A percentile compares a stretch with the other conserved stretches of the same genome.
Evolutionary conservation across 164 flowering plant genomes (phyloP).

Genomic region (grape (Vitis vinifera)): ASM3070453v1 NC_081820.1:24337501-24338000

Average conservation of each 20-base stretch:
- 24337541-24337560: no score
- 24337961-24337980: conserved; percentile 94
- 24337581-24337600: neutral
- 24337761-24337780: neutral
- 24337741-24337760: neutral
- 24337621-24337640: neutral
- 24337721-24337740: neutral
- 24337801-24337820: no score
- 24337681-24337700: neutral
- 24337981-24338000: conserved; percentile 60
- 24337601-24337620: neutral
- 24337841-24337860: neutral
- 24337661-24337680: neutral
- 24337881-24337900: conserved; percentile 28
- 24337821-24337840: no score
- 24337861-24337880: neutral
- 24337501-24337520: no score
- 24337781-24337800: neutral
- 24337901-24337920: conserved; percentile 94
- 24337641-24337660: neutral
- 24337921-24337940: conserved; percentile 87
- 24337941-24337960: conserved; percentile 81
- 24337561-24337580: no score
- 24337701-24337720: neutral
- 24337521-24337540: no score